Evolutionary conservation across 1,284 basidiomycete genomes (phyloP).

Genomic region (Coniferiporia weirii): DNA sequence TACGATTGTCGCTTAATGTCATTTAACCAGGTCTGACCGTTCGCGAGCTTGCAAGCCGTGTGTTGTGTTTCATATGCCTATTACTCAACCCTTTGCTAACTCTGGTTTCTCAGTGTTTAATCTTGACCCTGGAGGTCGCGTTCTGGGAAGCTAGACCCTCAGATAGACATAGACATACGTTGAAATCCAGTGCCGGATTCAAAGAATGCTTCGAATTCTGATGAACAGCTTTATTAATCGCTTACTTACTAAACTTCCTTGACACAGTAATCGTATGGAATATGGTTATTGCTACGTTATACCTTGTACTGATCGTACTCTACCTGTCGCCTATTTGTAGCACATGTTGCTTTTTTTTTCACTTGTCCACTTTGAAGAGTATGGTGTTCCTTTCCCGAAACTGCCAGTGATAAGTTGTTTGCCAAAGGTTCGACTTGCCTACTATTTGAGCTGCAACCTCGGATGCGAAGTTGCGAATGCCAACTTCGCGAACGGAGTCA

Average conservation of each 20-base stretch:
- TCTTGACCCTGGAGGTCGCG: conserved; percentile 38
- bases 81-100: not conserved
- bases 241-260: too few relatives aligned
- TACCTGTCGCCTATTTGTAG: too few relatives aligned
- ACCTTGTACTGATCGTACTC: not conserved
- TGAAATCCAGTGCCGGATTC: not conserved
- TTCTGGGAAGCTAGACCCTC: conserved; percentile 11
- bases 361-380: too few relatives aligned
- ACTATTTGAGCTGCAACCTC: too few relatives aligned
- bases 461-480: too few relatives aligned
- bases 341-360: too few relatives aligned
- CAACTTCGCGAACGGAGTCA: too few relatives aligned
- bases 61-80: conserved; percentile 24
- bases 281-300: not conserved
- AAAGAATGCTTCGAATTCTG: not conserved
- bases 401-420: too few relatives aligned
- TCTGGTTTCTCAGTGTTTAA: conserved; percentile 35
- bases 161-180: not conserved
- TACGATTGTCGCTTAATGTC: conserved; percentile 19
- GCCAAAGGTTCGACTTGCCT: too few relatives aligned
- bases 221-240: too few relatives aligned
- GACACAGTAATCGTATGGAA: too few relatives aligned
- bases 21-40: conserved; percentile 37
- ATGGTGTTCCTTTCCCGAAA: too few relatives aligned
- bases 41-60: conserved; percentile 37